Percentiles rank a stretch among this genome's conserved stretches.
Conservation (phyloP, 2,329 filamentous ascomycete species). For the Nakataea oryzae region DNA sequence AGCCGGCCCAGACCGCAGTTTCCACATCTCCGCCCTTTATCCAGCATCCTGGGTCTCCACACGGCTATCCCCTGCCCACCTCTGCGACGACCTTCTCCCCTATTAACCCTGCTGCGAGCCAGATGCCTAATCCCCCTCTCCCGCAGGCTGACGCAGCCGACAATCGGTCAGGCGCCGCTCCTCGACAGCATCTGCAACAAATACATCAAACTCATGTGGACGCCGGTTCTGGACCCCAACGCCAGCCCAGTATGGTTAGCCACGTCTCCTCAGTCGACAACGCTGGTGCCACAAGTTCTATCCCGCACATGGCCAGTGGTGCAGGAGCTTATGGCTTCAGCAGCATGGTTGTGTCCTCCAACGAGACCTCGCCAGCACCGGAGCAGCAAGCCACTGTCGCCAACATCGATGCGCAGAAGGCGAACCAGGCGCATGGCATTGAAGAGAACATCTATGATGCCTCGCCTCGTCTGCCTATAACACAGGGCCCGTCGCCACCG, state of each 20-base stretch:
- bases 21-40: slow-evolving; percentile 5
- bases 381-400: slow-evolving; percentile 1
- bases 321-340: neutral
- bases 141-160: neutral
- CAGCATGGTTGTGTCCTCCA: neutral
- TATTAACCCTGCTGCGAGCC: slow-evolving; percentile 9
- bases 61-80: slow-evolving; percentile 10
- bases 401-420: slow-evolving; percentile 6
- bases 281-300: neutral
- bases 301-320: slow-evolving; percentile 1
- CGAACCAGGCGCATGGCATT: slow-evolving; percentile 7
- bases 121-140: slow-evolving; percentile 6
- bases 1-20: neutral
- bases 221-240: slow-evolving; percentile 8
- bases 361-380: neutral
- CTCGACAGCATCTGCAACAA: neutral
- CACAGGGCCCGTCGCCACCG: neutral
- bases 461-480: neutral
- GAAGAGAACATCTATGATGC: slow-evolving; percentile 24
- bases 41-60: slow-evolving; percentile 10
- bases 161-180: neutral
- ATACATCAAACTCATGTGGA: slow-evolving; percentile 3
- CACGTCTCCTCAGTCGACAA: slow-evolving; percentile 14
- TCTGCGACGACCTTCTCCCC: slow-evolving; percentile 10
- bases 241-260: slow-evolving; percentile 16